Evolutionary conservation across 176 grass and related monocot species (phyloP).

Genomic region (Musa schizocarpa): DNA sequence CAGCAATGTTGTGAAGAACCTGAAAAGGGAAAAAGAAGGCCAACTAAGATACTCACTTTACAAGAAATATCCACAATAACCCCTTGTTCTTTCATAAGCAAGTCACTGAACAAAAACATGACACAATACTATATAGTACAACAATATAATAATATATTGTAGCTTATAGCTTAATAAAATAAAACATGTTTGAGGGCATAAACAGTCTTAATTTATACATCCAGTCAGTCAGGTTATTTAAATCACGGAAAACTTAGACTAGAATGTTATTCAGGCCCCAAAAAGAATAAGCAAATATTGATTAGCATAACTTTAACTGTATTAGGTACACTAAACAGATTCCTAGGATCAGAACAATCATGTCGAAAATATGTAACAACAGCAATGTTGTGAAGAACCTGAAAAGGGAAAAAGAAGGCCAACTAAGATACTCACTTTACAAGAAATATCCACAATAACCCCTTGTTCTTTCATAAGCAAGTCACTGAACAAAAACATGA

Average conservation of each 20-base stretch:
- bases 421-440: slow-evolving; percentile 15
- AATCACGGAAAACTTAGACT: too few relatives aligned
- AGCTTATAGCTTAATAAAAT: too few relatives aligned
- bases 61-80: background rate
- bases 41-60: slow-evolving; percentile 14
- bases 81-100: background rate
- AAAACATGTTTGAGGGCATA: too few relatives aligned
- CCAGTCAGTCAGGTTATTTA: too few relatives aligned
- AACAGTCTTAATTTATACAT: too few relatives aligned
- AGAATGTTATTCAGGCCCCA: too few relatives aligned
- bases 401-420: slow-evolving; percentile 14
- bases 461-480: background rate
- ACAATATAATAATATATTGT: too few relatives aligned
- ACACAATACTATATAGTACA: too few relatives aligned
- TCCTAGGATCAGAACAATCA: slow-evolving; percentile 66
- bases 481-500: background rate
- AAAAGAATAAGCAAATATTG: too few relatives aligned
- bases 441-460: background rate
- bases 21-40: slow-evolving; percentile 24
- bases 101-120: background rate
- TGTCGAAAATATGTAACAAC: slow-evolving; percentile 66
- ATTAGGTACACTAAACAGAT: slow-evolving; percentile 49
- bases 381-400: slow-evolving; percentile 93
- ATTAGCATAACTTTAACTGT: slow-evolving; percentile 48
- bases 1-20: slow-evolving; percentile 91